These are phyloP conservation scores for Rosa chinensis DNA, from an alignment of 306 rosid genomes.

Conservation along the genomic window DNA sequence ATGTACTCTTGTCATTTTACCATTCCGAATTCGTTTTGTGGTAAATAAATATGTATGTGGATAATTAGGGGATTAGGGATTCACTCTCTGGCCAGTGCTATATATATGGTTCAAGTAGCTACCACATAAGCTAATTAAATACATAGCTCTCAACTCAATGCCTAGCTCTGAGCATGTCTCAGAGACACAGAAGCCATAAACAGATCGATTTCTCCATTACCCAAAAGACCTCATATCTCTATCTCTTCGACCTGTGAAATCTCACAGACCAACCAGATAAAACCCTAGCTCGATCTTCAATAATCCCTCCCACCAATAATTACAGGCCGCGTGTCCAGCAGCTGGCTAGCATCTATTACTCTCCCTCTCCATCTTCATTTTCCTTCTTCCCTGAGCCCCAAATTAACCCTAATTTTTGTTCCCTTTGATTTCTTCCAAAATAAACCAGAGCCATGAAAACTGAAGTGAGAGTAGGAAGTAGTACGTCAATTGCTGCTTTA, in stretches of 20 bases:
- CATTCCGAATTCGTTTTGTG: conserved; percentile 12
- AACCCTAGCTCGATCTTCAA: conserved; percentile 30
- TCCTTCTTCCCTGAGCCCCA: not conserved
- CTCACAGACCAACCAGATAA: conserved; percentile 21
- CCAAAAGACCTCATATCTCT: conserved; percentile 8
- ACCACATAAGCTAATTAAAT: conserved; percentile 19
- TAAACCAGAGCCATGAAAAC: conserved; percentile 55
- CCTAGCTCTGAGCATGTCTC: not conserved
- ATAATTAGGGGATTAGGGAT: not conserved
- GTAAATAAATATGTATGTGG: conserved; percentile 21
- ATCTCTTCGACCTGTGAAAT: conserved; percentile 13
- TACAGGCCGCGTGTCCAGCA: conserved; percentile 16
- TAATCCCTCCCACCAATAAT: conserved; percentile 32
- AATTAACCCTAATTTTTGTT: not conserved
- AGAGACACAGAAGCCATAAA: not conserved
- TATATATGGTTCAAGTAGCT: conserved; percentile 37
- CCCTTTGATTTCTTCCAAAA: not conserved
- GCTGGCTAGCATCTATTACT: not conserved
- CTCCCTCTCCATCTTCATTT: conserved; percentile 4
- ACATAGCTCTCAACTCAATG: not conserved
- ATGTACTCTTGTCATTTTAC: conserved; percentile 19
- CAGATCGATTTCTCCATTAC: conserved; percentile 9
- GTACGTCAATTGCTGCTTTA: conserved; percentile 56
- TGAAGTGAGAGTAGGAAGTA: conserved; percentile 50
- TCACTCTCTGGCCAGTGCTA: conserved; percentile 20